Evolutionary conservation across 257 asterid genomes (phyloP), one percentile per base, ranked within the genome.

Genomic region (Salvia splendens): DNA sequence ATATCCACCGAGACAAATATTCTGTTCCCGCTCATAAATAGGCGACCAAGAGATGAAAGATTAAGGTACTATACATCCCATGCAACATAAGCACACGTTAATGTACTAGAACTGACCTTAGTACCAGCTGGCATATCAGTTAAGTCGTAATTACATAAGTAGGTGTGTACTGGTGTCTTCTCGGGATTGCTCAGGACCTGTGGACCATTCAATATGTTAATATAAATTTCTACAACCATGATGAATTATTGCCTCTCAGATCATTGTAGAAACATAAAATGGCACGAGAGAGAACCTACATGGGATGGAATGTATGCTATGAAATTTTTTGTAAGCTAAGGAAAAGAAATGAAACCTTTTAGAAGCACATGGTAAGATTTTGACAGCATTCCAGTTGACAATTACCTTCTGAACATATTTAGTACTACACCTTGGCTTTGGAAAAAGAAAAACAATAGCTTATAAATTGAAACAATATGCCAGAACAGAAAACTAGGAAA

Each of bases 181-280:
- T 89, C 96, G 8, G 96, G 96, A 73, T 89, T 89, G 85, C 96
- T 89, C 70, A 89, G 80, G 66, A 89, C 95, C 96, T 89, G 83
- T 17, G 8, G 46, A 70, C 41, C 59, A 69, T 8, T 70, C 56
- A 68, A 17, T 6, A 38, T 52, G 36, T 69, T 60, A 65, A 38
- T 62, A 43, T 35, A 30, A 48, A 52, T 14, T 53, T 46, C 61
- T 7, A 51, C 15, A 54, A 60, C 46, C 20, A 48, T n/a, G 47
- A 51, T 60, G 56, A 60, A 53, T 28, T 32, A 45, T 24, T 65
- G 42, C 15, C 14, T 28, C 40, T 8, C 20, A 54, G 14, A 7
- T 20, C n/a, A 17, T 12, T 2, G 10, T 16, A 36, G 47, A 61
- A 42, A 28, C 20, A 42, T 20, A 41, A 28, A 30, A n/a, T n/a